Conservation (phyloP, 2,329 filamentous ascomycete species). For the Pseudopithomyces chartarum region DNA sequence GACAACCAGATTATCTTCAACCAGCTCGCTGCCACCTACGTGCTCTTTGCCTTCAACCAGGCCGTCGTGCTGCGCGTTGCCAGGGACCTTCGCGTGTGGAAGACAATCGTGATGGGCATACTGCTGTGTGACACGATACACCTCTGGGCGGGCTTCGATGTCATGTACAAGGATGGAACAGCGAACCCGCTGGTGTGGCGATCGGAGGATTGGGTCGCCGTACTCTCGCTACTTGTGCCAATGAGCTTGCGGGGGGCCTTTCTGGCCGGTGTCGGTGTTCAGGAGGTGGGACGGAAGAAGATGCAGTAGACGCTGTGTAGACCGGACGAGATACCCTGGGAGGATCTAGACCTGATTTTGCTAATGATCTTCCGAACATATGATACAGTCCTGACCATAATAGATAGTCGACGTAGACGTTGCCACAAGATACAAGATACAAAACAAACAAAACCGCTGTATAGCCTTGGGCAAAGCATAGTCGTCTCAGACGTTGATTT, state of each 20-base stretch:
- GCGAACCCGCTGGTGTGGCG: constrained; percentile 38
- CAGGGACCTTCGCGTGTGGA: constrained; percentile 71
- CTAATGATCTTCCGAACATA: not conserved
- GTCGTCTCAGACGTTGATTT: too few species aligned
- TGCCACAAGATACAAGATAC: too few species aligned
- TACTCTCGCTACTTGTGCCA: constrained; percentile 39
- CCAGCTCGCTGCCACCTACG: constrained; percentile 77
- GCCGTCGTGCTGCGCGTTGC: constrained; percentile 73
- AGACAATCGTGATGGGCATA: constrained; percentile 66
- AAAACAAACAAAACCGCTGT: too few species aligned
- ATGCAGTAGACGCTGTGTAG: not conserved
- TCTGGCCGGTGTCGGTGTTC: constrained; percentile 42
- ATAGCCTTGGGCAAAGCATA: too few species aligned
- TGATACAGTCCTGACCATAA: too few species aligned
- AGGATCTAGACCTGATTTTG: not conserved
- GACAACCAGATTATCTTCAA: constrained; percentile 63
- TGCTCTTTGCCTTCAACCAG: constrained; percentile 78
- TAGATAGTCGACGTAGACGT: not conserved
- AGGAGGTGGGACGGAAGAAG: constrained; percentile 16
- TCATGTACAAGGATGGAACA: constrained; percentile 35
- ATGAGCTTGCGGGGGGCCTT: constrained; percentile 43
- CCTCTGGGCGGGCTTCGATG: constrained; percentile 54
- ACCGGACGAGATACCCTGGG: not conserved
- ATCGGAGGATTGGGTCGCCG: constrained; percentile 45
- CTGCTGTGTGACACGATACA: constrained; percentile 77